phyloP scores from a whole-genome alignment of 139 green algal species.

The Trebouxia sp. region DNA sequence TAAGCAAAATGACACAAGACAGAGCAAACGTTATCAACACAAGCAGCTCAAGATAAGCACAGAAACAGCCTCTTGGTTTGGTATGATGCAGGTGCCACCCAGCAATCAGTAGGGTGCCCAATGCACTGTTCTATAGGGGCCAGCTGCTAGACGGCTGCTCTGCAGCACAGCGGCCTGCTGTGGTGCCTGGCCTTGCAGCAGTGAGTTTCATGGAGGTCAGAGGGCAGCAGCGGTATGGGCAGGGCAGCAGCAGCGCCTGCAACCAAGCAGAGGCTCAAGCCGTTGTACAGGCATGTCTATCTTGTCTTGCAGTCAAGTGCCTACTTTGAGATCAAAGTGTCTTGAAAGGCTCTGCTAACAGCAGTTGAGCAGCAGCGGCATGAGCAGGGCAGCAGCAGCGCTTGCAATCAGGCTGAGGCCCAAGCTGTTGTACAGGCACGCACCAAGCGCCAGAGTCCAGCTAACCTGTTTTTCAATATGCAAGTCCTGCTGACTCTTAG shows the following conservation, averaged over 20 bases:
- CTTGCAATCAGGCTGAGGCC: conserved; percentile 63
- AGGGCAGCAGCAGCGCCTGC: conserved; percentile 46
- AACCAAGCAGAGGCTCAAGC: conserved; percentile 63
- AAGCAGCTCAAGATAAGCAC: too few relatives aligned
- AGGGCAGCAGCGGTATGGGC: conserved; percentile 30
- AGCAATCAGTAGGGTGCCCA: conserved; percentile 64
- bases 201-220: conserved; percentile 58
- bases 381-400: conserved; percentile 44
- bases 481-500: too few relatives aligned
- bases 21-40: too few relatives aligned
- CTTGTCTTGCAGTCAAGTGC: too few relatives aligned
- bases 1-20: too few relatives aligned
- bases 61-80: background rate
- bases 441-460: too few relatives aligned
- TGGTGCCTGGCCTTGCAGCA: conserved; percentile 60
- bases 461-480: too few relatives aligned
- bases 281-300: too few relatives aligned
- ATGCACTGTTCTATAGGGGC: conserved; percentile 77
- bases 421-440: too few relatives aligned
- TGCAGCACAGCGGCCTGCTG: conserved; percentile 44
- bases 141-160: conserved; percentile 66
- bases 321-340: too few relatives aligned
- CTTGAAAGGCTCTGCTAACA: too few relatives aligned
- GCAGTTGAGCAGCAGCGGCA: conserved; percentile 31
- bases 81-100: conserved; percentile 74